Evolutionary conservation across 345 rosid genomes (phyloP).

Genomic region (Gossypioides kirkii): DNA sequence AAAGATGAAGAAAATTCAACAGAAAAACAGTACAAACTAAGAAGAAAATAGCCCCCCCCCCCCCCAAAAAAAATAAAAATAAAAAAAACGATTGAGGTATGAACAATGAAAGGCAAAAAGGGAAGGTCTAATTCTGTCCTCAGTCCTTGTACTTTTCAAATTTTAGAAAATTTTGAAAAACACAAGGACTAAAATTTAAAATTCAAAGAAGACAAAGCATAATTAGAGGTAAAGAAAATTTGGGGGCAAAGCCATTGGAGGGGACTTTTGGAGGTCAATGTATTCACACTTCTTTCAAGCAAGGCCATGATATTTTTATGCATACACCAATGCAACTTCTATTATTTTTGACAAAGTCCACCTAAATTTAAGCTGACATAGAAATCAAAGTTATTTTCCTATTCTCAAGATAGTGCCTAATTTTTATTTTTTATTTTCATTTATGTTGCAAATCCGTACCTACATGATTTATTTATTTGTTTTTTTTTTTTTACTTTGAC

Average conservation of each 20-base stretch:
- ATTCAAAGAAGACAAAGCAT: too few relatives aligned
- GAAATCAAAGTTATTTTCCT: background rate
- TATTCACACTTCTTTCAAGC: conserved; percentile 32
- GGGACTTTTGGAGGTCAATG: conserved; percentile 4
- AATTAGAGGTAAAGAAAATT: too few relatives aligned
- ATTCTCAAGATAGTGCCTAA: background rate
- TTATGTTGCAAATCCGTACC: background rate
- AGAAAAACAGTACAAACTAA: background rate
- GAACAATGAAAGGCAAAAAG: background rate
- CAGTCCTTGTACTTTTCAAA: too few relatives aligned
- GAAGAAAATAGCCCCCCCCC: conserved; percentile 20
- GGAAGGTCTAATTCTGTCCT: too few relatives aligned
- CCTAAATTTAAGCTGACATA: conserved; percentile 21
- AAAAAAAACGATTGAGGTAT: conserved; percentile 17
- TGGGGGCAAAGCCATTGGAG: background rate
- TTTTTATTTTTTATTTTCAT: background rate
- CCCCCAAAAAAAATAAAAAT: too few relatives aligned
- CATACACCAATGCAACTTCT: background rate
- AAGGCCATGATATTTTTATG: conserved; percentile 10
- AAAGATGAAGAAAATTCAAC: background rate
- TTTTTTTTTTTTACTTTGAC: background rate
- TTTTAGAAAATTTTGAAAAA: too few relatives aligned
- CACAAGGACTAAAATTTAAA: too few relatives aligned
- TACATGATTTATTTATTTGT: background rate
- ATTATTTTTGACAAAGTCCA: conserved; percentile 6